Conservation (phyloP, 148 eudicot species). For the Vaccinium darrowii region DNA sequence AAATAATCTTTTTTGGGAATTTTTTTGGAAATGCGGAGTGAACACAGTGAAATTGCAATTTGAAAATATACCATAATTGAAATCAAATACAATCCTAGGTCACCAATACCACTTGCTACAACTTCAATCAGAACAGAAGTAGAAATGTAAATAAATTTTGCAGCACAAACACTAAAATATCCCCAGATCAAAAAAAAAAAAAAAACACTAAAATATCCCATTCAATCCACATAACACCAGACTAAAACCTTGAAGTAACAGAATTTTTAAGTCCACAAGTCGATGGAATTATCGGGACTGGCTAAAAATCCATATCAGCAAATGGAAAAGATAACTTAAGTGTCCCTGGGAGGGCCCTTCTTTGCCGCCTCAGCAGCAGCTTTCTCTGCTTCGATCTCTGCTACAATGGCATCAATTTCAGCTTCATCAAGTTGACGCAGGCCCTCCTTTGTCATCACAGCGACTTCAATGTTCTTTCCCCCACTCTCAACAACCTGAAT, state of each 20-base stretch:
- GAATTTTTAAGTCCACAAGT: neutral
- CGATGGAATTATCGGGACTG: neutral
- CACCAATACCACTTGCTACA: neutral
- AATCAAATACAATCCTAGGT: neutral
- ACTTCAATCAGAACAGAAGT: neutral
- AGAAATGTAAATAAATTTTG: neutral
- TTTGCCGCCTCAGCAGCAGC: constrained; percentile 83
- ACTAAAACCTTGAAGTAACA: neutral
- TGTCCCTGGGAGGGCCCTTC: constrained; percentile 71
- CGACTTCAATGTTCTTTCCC: constrained; percentile 97
- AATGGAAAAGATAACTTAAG: constrained; percentile 22
- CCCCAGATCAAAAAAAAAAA: too few species aligned
- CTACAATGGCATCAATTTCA: constrained; percentile 92
- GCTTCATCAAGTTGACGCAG: constrained; percentile 89
- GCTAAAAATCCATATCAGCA: neutral
- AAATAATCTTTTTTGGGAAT: too few species aligned
- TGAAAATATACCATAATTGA: neutral
- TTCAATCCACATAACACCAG: neutral
- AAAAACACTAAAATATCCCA: neutral
- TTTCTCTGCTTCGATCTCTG: constrained; percentile 91
- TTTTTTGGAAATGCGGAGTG: too few species aligned
- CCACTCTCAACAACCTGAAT: constrained; percentile 95
- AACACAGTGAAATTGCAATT: too few species aligned
- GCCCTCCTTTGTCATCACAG: constrained; percentile 90
- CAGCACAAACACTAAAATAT: neutral